Conservation (phyloP, 345 rosid genomes). For the Moringa oleifera region DNA sequence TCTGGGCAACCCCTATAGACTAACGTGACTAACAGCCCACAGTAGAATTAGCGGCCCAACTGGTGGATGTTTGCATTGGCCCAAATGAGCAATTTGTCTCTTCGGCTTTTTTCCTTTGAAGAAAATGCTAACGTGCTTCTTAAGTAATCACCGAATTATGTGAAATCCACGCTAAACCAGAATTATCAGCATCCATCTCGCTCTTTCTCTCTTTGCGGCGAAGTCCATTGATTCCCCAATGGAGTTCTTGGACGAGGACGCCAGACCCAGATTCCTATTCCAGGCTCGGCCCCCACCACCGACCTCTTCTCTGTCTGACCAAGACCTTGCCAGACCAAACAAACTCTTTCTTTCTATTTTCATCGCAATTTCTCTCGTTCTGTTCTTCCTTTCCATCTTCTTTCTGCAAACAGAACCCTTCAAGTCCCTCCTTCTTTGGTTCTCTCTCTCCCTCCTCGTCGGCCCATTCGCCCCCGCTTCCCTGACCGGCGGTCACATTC, state of each 20-base stretch:
- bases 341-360: conserved; percentile 30
- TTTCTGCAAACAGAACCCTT: conserved; percentile 61
- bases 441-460: conserved; percentile 55
- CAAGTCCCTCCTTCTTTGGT: conserved; percentile 63
- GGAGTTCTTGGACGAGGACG: conserved; percentile 91
- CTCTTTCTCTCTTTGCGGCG: neutral
- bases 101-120: no score
- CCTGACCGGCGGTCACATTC: conserved; percentile 68
- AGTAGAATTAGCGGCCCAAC: no score
- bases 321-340: conserved; percentile 18
- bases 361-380: conserved; percentile 30
- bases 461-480: conserved; percentile 71
- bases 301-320: conserved; percentile 21
- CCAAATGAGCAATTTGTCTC: no score
- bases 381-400: conserved; percentile 48
- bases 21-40: no score
- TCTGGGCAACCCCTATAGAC: no score
- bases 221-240: conserved; percentile 16
- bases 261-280: conserved; percentile 67
- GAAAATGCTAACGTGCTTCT: no score
- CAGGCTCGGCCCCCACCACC: conserved; percentile 54
- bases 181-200: neutral
- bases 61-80: no score
- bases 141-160: no score
- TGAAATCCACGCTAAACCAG: no score